Evolutionary conservation across 2,329 filamentous ascomycete genomes (phyloP).

Genomic region (Gremmenia infestans): DNA sequence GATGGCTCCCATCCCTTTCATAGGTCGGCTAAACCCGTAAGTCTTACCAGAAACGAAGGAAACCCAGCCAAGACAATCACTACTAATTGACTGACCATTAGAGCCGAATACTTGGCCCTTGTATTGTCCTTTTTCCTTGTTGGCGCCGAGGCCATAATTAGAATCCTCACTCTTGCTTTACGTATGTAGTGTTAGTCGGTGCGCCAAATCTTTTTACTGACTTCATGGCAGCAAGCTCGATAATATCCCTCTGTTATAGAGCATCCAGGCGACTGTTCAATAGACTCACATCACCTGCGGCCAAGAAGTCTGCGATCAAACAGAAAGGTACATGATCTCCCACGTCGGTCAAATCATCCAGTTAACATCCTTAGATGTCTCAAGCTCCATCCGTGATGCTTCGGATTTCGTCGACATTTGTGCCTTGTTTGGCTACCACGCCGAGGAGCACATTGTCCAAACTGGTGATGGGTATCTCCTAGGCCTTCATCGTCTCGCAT

Average conservation of each 20-base stretch:
- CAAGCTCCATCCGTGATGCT: conserved; percentile 75
- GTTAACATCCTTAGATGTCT: conserved; percentile 50
- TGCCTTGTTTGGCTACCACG: conserved; percentile 82
- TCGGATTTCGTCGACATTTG: conserved; percentile 95
- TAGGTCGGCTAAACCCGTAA: conserved; percentile 38
- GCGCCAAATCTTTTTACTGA: conserved; percentile 4
- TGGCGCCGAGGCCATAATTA: conserved; percentile 73
- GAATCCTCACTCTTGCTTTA: conserved; percentile 80
- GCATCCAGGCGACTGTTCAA: conserved; percentile 82
- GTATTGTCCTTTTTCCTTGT: conserved; percentile 80
- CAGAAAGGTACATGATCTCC: conserved; percentile 56
- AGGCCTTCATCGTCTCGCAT: conserved; percentile 81
- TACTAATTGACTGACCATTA: conserved; percentile 32
- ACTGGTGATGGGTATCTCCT: conserved; percentile 92
- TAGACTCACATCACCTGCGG: conserved; percentile 63
- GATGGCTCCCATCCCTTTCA: conserved; percentile 38
- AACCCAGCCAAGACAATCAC: background rate
- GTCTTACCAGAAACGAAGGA: conserved; percentile 7
- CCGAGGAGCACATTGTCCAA: conserved; percentile 94
- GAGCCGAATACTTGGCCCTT: conserved; percentile 83
- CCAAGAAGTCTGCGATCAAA: conserved; percentile 61
- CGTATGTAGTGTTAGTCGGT: conserved; percentile 50
- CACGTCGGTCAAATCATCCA: conserved; percentile 55
- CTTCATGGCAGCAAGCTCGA: conserved; percentile 56
- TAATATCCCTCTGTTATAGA: conserved; percentile 78